Percentiles rank a stretch among this genome's conserved stretches.
Conservation (phyloP, 2,329 filamentous ascomycete species). For the Ascochyta pisi region DNA sequence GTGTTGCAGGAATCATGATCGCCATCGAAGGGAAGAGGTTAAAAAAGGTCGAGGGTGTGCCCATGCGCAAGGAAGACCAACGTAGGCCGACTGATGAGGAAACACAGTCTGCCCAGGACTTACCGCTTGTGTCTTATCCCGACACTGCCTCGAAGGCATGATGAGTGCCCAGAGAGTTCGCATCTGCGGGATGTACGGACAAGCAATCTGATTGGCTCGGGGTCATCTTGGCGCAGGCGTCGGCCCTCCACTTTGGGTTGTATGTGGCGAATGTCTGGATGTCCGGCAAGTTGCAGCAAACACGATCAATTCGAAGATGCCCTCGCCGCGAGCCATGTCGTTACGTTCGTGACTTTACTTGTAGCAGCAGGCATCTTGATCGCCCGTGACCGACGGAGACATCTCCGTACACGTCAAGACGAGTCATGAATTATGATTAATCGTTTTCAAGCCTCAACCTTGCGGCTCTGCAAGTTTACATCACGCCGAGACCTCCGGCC, state of each 20-base stretch:
- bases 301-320: neutral
- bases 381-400: neutral
- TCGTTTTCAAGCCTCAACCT: slow-evolving; percentile 10
- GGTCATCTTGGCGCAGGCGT: neutral
- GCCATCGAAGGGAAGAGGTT: slow-evolving; percentile 69
- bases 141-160: slow-evolving; percentile 31
- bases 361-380: neutral
- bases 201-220: slow-evolving; percentile 15
- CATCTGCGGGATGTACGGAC: slow-evolving; percentile 5
- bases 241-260: slow-evolving; percentile 1
- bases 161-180: slow-evolving; percentile 26
- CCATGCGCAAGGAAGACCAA: slow-evolving; percentile 36
- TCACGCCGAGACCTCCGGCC: slow-evolving; percentile 38
- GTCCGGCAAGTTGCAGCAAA: slow-evolving; percentile 10
- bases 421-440: slow-evolving; percentile 11
- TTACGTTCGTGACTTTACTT: neutral
- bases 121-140: slow-evolving; percentile 26
- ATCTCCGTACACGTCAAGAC: neutral
- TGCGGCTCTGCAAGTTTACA: slow-evolving; percentile 21
- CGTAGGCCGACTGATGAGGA: slow-evolving; percentile 31
- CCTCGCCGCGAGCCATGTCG: neutral
- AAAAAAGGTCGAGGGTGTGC: slow-evolving; percentile 49
- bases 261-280: slow-evolving; percentile 13
- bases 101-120: slow-evolving; percentile 25
- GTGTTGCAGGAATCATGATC: slow-evolving; percentile 71